Evolutionary conservation across 192 early-diverging fungal species (phyloP), one percentile per base, ranked within the genome.

Genomic region (Coemansia sp.): DNA sequence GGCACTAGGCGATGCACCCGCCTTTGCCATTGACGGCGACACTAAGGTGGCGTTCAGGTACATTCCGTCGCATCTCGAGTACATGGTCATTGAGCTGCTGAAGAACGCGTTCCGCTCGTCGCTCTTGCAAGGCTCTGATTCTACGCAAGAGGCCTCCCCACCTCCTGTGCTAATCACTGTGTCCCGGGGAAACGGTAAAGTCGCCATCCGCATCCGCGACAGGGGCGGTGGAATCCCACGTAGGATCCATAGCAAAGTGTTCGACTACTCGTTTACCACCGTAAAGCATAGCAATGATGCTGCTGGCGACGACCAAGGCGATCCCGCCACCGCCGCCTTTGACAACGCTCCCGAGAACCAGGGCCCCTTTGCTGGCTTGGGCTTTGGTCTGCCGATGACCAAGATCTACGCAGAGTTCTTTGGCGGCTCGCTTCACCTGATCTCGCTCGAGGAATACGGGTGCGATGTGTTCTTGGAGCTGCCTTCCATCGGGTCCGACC

Each of bases 231-330:
- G 95, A 18, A 92, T 97, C 56, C 76, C 90, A 14, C 63, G 75
- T 5, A 76, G 90, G 57, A 90, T 94, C 56, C 76, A 92, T 58
- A 67, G 70, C 8, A 76, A 84, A 6, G 87, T 94, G 9, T 97
- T 94, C 81, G 93, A 97, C 45, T 97, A 95, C 75, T 90, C 89
- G 16, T 95, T 90, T 70, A 94, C 95, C 8, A 95, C 94, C 2
- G 93, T 91, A 0, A 77, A 86, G 44, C 87, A 87, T 41, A 78
- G n/a, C 39, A 41, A 67, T 18, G 64, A 45, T 24, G 23, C 49
- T 5, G 49, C 49, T 52, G 23, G 21, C n/a, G 43, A 26, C 6
- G 60, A 41, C 23, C n/a, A 45, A 1, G 38, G 20, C 26, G 62
- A 44, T 23, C 30, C 48, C 4, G 26, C 44, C 9, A 26, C 49